Percentiles rank a stretch among this genome's conserved stretches.
These are phyloP conservation scores for Polyplosphaeria fusca DNA, from an alignment of 495 filamentous ascomycete genomes.

Conservation along the genomic window DNA sequence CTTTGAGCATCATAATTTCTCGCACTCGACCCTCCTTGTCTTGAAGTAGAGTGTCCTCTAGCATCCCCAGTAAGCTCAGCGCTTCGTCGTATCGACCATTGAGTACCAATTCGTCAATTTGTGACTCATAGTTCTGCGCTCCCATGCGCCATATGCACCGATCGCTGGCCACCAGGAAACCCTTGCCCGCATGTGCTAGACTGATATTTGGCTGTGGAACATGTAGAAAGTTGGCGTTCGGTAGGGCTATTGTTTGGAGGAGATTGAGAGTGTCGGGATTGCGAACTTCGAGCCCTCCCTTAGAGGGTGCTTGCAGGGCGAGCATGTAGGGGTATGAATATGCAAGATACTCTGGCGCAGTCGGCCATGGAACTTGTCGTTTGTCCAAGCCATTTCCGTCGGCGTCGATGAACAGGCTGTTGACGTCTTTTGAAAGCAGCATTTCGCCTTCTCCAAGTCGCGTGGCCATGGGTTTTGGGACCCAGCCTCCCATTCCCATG, in stretches of 20 bases:
- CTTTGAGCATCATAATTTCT: slow-evolving; percentile 85
- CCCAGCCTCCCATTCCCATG: slow-evolving; percentile 86
- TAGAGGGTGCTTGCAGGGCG: slow-evolving; percentile 75
- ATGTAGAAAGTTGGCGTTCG: slow-evolving; percentile 76
- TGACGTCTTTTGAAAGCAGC: slow-evolving; percentile 90
- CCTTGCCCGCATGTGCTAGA: slow-evolving; percentile 88
- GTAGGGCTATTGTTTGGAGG: slow-evolving; percentile 77
- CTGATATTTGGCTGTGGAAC: slow-evolving; percentile 93
- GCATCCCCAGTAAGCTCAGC: slow-evolving; percentile 78
- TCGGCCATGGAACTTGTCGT: slow-evolving; percentile 84
- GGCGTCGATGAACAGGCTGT: slow-evolving; percentile 84
- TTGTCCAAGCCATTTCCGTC: slow-evolving; percentile 79
- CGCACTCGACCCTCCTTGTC: slow-evolving; percentile 78
- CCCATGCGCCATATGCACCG: slow-evolving; percentile 93
- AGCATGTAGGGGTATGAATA: slow-evolving; percentile 96
- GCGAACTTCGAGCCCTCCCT: slow-evolving; percentile 83
- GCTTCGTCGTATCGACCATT: slow-evolving; percentile 83
- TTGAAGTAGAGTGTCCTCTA: slow-evolving; percentile 85
- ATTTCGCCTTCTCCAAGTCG: slow-evolving; percentile 78
- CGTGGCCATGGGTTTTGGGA: slow-evolving; percentile 84
- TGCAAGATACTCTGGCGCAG: slow-evolving; percentile 83
- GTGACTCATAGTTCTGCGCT: slow-evolving; percentile 85
- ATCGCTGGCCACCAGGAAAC: slow-evolving; percentile 86
- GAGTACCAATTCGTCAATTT: slow-evolving; percentile 79
- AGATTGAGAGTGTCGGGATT: slow-evolving; percentile 89